A percentile compares a stretch with the other conserved stretches of the same genome.
Conservation (phyloP, 2,329 filamentous ascomycete genomes). For the Uncinocarpus reesii region DNA sequence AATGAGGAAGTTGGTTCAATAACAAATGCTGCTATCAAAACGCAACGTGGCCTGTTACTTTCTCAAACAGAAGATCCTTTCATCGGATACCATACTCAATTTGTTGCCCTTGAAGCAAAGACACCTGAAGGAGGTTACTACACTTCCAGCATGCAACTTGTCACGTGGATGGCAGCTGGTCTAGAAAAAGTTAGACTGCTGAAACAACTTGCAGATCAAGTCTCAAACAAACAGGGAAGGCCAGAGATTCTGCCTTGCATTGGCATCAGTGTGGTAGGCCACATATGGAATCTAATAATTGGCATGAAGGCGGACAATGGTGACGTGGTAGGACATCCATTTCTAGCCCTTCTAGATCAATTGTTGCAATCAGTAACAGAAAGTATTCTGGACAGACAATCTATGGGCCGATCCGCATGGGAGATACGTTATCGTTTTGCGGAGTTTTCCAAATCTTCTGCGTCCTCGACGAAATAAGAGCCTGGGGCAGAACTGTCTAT, state of each 20-base stretch:
- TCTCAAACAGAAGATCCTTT: not conserved
- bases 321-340: constrained; percentile 1
- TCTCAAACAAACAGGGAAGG: not conserved
- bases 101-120: constrained; percentile 8
- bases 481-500: constrained; percentile 5
- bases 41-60: not conserved
- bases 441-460: constrained; percentile 2
- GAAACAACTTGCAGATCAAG: not conserved
- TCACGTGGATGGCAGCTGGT: constrained; percentile 11
- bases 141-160: constrained; percentile 8
- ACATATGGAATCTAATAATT: constrained; percentile 10
- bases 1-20: not conserved
- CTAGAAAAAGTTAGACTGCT: constrained; percentile 8
- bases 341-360: not conserved
- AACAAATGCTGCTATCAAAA: not conserved
- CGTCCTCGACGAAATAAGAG: not conserved
- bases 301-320: constrained; percentile 3
- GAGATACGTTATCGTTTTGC: not conserved
- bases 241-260: not conserved
- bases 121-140: constrained; percentile 9
- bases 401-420: constrained; percentile 2
- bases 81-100: not conserved
- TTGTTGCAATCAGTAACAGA: not conserved
- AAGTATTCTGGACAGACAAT: not conserved
- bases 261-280: constrained; percentile 8